These are phyloP conservation scores for Fusarium camptoceras DNA, from an alignment of 2,329 filamentous ascomycete species.

Conservation along the genomic window DNA sequence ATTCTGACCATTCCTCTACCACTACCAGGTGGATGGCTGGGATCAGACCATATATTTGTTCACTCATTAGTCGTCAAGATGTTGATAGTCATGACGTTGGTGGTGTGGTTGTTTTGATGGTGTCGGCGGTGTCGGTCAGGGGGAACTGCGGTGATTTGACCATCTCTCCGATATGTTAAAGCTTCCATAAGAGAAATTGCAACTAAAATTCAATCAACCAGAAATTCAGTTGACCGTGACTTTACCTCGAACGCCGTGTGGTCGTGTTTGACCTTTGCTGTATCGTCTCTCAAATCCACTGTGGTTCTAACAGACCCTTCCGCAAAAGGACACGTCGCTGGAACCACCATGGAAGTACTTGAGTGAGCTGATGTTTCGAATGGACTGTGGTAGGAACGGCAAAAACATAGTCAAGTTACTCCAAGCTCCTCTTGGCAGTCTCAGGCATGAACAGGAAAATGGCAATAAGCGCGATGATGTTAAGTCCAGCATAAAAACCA, in stretches of 20 bases:
- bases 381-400: background rate
- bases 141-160: too few relatives aligned
- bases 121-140: too few relatives aligned
- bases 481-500: slow-evolving; percentile 60
- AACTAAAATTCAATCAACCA: too few relatives aligned
- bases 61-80: background rate
- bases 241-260: background rate
- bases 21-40: background rate
- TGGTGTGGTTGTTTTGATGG: too few relatives aligned
- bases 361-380: background rate
- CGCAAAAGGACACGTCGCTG: background rate
- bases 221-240: background rate
- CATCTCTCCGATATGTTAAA: too few relatives aligned
- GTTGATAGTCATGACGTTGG: background rate
- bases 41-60: background rate
- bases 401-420: slow-evolving; percentile 59
- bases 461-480: slow-evolving; percentile 57
- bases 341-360: background rate
- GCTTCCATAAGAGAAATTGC: too few relatives aligned
- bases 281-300: background rate
- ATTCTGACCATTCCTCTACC: background rate
- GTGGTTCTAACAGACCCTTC: background rate
- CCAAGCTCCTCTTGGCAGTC: slow-evolving; percentile 62
- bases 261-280: background rate
- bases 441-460: slow-evolving; percentile 63